Conservation (phyloP, 345 rosid species). For the Turnera subulata region DNA sequence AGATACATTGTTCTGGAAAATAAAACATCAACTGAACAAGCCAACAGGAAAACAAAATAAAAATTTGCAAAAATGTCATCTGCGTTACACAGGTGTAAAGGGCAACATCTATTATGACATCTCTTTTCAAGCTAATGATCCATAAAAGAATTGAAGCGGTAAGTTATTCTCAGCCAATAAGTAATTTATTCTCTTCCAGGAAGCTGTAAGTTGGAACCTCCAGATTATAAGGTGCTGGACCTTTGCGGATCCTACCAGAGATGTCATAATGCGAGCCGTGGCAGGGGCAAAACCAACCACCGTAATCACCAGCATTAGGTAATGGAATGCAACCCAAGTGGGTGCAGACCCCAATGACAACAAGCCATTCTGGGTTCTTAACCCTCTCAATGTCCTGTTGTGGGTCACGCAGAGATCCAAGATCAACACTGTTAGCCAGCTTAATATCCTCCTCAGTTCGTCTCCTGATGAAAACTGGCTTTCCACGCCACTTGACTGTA, state of each 20-base stretch:
- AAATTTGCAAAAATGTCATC: conserved; percentile 12
- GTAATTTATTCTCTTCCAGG: conserved; percentile 76
- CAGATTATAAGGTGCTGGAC: conserved; percentile 90
- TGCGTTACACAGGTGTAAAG: conserved; percentile 13
- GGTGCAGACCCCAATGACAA: conserved; percentile 92
- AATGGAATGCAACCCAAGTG: conserved; percentile 96
- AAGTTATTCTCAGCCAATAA: conserved; percentile 55
- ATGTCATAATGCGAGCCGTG: conserved; percentile 94
- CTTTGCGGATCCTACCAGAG: conserved; percentile 92
- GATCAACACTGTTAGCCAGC: conserved; percentile 76
- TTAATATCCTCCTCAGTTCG: conserved; percentile 89
- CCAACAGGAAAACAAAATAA: conserved; percentile 7
- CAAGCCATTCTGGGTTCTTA: conserved; percentile 90
- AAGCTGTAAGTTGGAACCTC: conserved; percentile 91
- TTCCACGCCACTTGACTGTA: conserved; percentile 97
- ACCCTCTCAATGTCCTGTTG: conserved; percentile 72
- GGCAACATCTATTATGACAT: conserved; percentile 24
- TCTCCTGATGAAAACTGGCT: conserved; percentile 90
- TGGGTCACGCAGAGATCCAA: conserved; percentile 80
- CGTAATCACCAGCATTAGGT: conserved; percentile 95
- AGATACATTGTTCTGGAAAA: conserved; percentile 13
- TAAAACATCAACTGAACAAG: conserved; percentile 7
- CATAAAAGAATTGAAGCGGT: neutral
- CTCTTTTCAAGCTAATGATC: conserved; percentile 7
- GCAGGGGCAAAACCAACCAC: conserved; percentile 98